These are phyloP conservation scores for Colletotrichum orbiculare DNA, from an alignment of 2,329 filamentous ascomycete species.

Conservation along the genomic window DNA sequence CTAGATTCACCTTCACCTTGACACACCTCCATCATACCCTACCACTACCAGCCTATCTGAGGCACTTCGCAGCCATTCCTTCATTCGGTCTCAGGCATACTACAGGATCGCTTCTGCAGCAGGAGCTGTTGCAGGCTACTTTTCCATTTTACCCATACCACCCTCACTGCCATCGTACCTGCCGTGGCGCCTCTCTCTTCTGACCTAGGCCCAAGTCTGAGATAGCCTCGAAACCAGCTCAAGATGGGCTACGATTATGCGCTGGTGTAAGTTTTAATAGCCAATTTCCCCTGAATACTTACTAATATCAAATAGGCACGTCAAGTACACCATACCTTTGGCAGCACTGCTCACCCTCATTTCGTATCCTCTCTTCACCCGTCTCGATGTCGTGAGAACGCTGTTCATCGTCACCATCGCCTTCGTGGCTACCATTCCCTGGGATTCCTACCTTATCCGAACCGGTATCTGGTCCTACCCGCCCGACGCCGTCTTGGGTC, in stretches of 20 bases:
- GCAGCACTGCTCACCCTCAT: conserved; percentile 68
- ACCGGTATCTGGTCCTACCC: conserved; percentile 79
- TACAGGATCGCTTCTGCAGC: neutral
- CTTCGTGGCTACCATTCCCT: conserved; percentile 76
- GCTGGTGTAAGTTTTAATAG: conserved; percentile 62
- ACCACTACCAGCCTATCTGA: neutral
- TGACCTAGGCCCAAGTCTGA: neutral
- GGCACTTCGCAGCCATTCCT: conserved; percentile 1
- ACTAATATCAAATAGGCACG: conserved; percentile 58
- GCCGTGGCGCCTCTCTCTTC: neutral
- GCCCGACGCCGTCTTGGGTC: conserved; percentile 70
- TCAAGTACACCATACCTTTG: conserved; percentile 75
- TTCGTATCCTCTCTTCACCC: conserved; percentile 70
- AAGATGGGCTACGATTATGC: conserved; percentile 71
- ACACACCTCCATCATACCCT: neutral
- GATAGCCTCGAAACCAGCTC: conserved; percentile 17
- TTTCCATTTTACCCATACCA: neutral
- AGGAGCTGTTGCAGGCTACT: neutral
- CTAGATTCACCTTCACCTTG: neutral
- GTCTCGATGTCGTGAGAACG: conserved; percentile 72
- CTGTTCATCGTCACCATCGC: conserved; percentile 70
- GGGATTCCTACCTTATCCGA: conserved; percentile 80
- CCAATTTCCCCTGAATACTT: neutral
- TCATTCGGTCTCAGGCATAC: neutral
- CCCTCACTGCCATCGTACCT: neutral